These are phyloP conservation scores for Phyllosticta citribraziliensis DNA, from an alignment of 2,329 filamentous ascomycete genomes.

Conservation along the genomic window DNA sequence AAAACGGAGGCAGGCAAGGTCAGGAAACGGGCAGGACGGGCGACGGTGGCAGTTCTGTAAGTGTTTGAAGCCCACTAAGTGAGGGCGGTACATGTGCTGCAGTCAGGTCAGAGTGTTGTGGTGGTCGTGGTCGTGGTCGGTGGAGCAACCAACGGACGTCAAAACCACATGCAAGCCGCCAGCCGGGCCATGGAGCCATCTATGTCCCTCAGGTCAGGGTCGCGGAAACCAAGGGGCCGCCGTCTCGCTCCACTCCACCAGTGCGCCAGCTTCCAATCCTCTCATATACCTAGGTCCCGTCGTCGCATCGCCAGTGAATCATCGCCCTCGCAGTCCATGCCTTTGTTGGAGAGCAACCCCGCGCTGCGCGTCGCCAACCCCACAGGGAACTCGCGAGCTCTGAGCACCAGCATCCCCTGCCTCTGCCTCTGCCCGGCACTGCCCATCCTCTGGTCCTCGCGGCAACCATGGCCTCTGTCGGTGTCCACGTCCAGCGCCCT, in stretches of 20 bases:
- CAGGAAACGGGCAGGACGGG: neutral
- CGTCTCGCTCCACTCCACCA: neutral
- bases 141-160: neutral
- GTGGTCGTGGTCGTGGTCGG: neutral
- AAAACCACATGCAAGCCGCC: neutral
- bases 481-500: constrained; percentile 18
- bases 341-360: neutral
- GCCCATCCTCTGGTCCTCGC: constrained; percentile 9
- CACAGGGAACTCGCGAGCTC: neutral
- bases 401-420: constrained; percentile 1
- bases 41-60: neutral
- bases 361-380: neutral
- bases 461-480: constrained; percentile 20
- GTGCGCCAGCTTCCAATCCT: neutral
- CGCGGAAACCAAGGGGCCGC: neutral
- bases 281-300: neutral
- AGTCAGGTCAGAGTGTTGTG: neutral
- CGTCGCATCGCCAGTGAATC: neutral
- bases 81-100: neutral
- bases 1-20: neutral
- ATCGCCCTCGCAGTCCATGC: neutral
- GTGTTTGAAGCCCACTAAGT: neutral
- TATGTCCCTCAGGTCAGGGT: neutral
- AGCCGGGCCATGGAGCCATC: neutral
- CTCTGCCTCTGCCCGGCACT: constrained; percentile 5